Percentiles rank a stretch among this genome's conserved stretches.
phyloP scores from a whole-genome alignment of 768 basidiomycete species.

The Pulveroboletus ravenelii region DNA sequence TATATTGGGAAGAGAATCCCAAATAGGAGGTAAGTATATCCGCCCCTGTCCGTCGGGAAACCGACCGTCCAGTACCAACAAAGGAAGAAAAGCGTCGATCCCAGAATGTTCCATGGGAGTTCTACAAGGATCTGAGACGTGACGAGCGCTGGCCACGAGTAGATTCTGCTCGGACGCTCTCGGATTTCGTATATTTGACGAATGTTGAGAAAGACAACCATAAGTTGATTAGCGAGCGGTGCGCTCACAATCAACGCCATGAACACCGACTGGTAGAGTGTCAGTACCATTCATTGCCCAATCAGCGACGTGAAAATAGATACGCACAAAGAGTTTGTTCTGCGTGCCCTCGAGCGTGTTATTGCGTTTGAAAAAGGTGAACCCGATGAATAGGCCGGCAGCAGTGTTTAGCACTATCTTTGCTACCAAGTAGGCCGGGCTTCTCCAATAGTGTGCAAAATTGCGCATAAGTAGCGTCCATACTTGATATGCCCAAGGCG shows the following conservation, averaged over 20 bases:
- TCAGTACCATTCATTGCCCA: not conserved
- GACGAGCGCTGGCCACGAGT: slow-evolving; percentile 57
- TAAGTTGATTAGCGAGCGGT: slow-evolving; percentile 59
- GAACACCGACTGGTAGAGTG: slow-evolving; percentile 42
- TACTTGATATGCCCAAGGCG: no score
- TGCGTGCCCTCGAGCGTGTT: slow-evolving; percentile 54
- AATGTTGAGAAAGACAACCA: slow-evolving; percentile 53
- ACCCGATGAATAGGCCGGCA: slow-evolving; percentile 53
- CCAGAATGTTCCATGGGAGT: slow-evolving; percentile 57
- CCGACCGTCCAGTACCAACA: slow-evolving; percentile 73
- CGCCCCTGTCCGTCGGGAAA: slow-evolving; percentile 48
- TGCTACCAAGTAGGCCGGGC: slow-evolving; percentile 56
- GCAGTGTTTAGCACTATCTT: slow-evolving; percentile 52
- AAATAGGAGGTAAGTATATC: slow-evolving; percentile 55
- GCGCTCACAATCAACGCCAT: slow-evolving; percentile 49
- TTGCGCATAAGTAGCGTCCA: no score
- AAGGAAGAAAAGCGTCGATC: slow-evolving; percentile 54
- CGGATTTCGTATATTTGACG: slow-evolving; percentile 63
- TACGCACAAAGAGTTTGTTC: slow-evolving; percentile 59
- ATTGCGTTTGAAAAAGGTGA: slow-evolving; percentile 58
- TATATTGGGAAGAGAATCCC: slow-evolving; percentile 54
- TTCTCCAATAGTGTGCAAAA: slow-evolving; percentile 27
- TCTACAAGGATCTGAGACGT: slow-evolving; percentile 54
- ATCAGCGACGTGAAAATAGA: slow-evolving; percentile 8
- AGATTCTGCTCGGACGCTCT: slow-evolving; percentile 61